Conservation (phyloP, 2,329 filamentous ascomycete genomes). For the Ophiocordyceps sinensis region DNA sequence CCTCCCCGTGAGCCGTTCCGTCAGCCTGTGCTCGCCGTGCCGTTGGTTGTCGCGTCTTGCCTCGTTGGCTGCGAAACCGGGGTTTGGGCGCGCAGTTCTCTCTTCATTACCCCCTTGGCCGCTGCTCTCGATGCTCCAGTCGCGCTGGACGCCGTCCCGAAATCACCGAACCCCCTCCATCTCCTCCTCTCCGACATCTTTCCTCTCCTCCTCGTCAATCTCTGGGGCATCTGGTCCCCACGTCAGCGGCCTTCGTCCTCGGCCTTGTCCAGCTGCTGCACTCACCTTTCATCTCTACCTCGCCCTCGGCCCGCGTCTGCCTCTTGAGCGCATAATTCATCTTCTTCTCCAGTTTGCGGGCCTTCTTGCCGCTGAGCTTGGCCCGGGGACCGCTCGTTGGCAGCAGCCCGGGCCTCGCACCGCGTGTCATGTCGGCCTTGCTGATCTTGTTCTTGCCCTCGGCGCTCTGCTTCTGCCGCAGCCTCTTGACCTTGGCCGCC, state of each 20-base stretch:
- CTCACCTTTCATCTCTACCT: constrained; percentile 33
- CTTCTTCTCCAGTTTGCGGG: constrained; percentile 40
- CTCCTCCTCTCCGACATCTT: constrained; percentile 5
- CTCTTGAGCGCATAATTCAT: constrained; percentile 36
- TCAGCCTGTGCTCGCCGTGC: too few relatives aligned
- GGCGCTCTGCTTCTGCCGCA: constrained; percentile 25
- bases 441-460: constrained; percentile 22
- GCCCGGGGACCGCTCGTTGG: constrained; percentile 40
- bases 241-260: not conserved
- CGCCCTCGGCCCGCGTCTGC: constrained; percentile 34
- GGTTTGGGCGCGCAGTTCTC: too few relatives aligned
- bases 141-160: not conserved
- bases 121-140: not conserved
- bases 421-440: constrained; percentile 29
- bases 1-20: too few relatives aligned
- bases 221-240: constrained; percentile 7
- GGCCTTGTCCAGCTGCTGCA: not conserved
- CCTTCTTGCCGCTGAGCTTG: constrained; percentile 38
- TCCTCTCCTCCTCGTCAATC: constrained; percentile 1
- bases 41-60: too few relatives aligned
- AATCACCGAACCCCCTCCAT: constrained; percentile 8
- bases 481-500: constrained; percentile 28
- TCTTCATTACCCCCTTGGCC: too few relatives aligned
- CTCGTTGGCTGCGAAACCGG: too few relatives aligned
- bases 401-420: constrained; percentile 36